Base-by-base conservation (phyloP, 23 red algal genomes). In the Gracilaria gracilis region DNA sequence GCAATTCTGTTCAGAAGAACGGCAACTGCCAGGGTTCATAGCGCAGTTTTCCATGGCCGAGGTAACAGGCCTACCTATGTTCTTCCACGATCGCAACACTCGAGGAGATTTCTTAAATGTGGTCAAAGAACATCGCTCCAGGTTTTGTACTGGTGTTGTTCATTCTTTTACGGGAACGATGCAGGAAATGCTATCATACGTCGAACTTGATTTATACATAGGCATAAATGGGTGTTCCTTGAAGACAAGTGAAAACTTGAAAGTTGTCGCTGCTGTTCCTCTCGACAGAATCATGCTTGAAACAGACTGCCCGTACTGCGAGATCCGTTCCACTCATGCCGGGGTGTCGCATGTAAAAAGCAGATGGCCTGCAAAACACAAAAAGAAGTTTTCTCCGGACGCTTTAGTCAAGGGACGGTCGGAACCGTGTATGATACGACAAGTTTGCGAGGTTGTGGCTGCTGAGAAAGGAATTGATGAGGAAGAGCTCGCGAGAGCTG, bases 181-280 rank as follows among this genome's bases (percentile, higher is more conserved):
- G 28, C 90, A 92, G 4, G 97, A 99, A 48, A 79, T 90, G 81
- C 21, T 82, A 50, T 50, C 62, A 27, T 71, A 96, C 27, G 84
- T 99, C 15, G 85, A 82, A 28, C 75, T 94, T 21, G 94, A 82
- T 54, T 73, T 99, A 33, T 96, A 96, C 62, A 73, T 99, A 28
- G 97, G 97, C 28, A 71, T 99, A 59, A 99, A 99, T 55, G 97
- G 97, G 9, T 99, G 97, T 35, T 96, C 94, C 9, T 76, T 99
- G 40, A 99, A 99, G 72, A 99, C 94, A 4, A 33, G 92, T 46
- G 90, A 91, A n/a, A 99, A 99, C 54, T 28, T 99, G 23, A 20
- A 87, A 44, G 91, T 95, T 24, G 97, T 67, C 3, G 28, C 65
- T 47, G 86, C 61, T 20, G 79, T 96, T 38, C 97, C 97, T 34